These are phyloP conservation scores for Coelastrella sp. DNA, from an alignment of 139 green algal genomes.

Conservation along the genomic window DNA sequence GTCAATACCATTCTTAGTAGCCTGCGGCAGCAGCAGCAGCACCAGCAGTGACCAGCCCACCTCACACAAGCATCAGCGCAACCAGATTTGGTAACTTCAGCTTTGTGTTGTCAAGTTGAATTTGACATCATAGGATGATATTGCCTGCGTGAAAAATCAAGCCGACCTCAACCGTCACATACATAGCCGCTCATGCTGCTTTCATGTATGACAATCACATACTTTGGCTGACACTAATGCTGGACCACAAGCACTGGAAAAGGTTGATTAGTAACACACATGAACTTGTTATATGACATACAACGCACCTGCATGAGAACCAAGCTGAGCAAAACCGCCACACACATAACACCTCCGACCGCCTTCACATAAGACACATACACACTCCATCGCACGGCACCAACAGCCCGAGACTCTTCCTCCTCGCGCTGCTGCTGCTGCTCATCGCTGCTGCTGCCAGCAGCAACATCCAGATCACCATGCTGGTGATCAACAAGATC, in stretches of 20 bases:
- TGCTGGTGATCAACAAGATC: not conserved
- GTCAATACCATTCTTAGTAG: constrained; percentile 79
- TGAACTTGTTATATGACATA: not conserved
- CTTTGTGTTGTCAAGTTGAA: no score
- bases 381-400: constrained; percentile 69
- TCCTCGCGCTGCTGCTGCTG: constrained; percentile 25
- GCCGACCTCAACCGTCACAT: not conserved
- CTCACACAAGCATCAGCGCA: no score
- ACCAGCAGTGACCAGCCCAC: no score
- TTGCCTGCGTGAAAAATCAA: no score
- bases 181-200: not conserved
- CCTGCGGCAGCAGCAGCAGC: constrained; percentile 58
- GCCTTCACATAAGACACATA: constrained; percentile 69
- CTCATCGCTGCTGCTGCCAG: constrained; percentile 7
- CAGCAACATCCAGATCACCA: not conserved
- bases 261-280: no score
- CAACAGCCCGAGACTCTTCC: constrained; percentile 54
- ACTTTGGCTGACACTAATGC: no score
- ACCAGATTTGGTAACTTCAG: no score
- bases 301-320: constrained; percentile 78
- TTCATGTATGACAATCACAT: no score
- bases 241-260: no score
- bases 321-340: constrained; percentile 68
- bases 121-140: no score
- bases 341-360: constrained; percentile 60